Evolutionary conservation across 306 rosid species (phyloP), one percentile per base, ranked within the genome.

Genomic region (Trichosanthes cucumerina): DNA sequence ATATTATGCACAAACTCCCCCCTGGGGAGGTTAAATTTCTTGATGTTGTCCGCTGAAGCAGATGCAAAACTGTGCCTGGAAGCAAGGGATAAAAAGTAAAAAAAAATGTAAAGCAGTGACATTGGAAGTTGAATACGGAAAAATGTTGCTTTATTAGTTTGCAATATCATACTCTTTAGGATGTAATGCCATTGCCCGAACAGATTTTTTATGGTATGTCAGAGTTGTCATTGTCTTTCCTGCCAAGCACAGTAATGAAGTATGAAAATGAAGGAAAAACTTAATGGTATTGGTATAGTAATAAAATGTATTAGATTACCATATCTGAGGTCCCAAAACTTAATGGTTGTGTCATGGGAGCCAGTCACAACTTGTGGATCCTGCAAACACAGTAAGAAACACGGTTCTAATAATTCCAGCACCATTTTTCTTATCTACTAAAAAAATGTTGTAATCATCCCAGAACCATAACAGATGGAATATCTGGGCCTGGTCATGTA

Each of bases 281-380:
- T 33, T 16, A 66, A 18, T 65, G 31, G 26, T 46, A 34, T 36
- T 4, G 24, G 46, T 3, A 62, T 15, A 62, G 43, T 31, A 73
- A 60, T 56, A 66, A 75, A 33, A 24, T 16, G 71, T 64, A 78
- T 12, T n/a, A 83, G 79, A 79, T 90, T 91, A 92, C 99, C 96
- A 78, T 87, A 86, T 96, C 98, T 87, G 72, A 96, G 96, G 87
- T 96, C 99, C 99, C 99, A 96, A 87, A 92, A 91, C 86, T 96
- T 96, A 78, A 96, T 92, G 79, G 99, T 96, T 39, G 89, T 77
- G 83, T 96, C 99, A 24, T 96, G 99, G 79, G 99, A 95, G 58
- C 99, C 99, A 23, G 99, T 95, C 75, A 95, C 90, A 70, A 95
- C 99, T 91, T 95, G 99, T 64, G 98, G 99, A 86, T 95, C 97